Base-by-base conservation (phyloP, 805 yeast species). In the Suhomyces kilbournensis region DNA sequence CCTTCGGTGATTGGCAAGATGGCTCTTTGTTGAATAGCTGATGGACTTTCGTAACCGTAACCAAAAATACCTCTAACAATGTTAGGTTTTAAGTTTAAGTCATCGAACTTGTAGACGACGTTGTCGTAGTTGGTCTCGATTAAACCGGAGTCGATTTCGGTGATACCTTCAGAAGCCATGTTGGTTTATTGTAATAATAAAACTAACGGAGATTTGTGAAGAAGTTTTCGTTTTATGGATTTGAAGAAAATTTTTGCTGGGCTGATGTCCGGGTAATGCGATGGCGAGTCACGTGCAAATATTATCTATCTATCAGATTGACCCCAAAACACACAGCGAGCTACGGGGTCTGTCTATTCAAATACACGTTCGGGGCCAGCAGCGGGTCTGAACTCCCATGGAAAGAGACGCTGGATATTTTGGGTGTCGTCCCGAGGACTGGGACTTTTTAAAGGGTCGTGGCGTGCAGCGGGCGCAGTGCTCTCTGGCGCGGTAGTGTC, bases 21-120 rank as follows among this genome's bases (percentile, higher is more conserved):
- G 58, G 98, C 99, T 73, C 99, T 85, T 68, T 91, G 92, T 78
- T 94, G 99, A 77, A 94, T 94, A 52, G 98, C 94, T 51, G 97
- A 91, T 60, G 99, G 99, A 50, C 84, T 83, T 77, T 93, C 98
- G 72, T 90, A 94, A 72, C 98, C 97, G 78, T 87, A 88, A 62
- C 88, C 89, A 71, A 81, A 90, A 61, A 90, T 84, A 63, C 90
- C 83, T 79, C 90, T 84, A 59, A 86, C 80, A 63, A 86, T 82
- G 64, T 76, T 80, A 58, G 85, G 88, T 74, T 87, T 86, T 64
- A 88, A 75, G 75, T 85, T 80, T 75, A 88, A 80, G 58, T 81
- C 91, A 60, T 88, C 94, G 73, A 88, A 88, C 35, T 85, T 69
- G 72, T 77, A 69, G 56, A 75, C 80, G 70, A 90, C 91, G 74